A percentile compares a stretch with the other conserved stretches of the same genome.
Evolutionary conservation across 2,329 filamentous ascomycete genomes (phyloP).

Genomic region (Calonectria honghensis): DNA sequence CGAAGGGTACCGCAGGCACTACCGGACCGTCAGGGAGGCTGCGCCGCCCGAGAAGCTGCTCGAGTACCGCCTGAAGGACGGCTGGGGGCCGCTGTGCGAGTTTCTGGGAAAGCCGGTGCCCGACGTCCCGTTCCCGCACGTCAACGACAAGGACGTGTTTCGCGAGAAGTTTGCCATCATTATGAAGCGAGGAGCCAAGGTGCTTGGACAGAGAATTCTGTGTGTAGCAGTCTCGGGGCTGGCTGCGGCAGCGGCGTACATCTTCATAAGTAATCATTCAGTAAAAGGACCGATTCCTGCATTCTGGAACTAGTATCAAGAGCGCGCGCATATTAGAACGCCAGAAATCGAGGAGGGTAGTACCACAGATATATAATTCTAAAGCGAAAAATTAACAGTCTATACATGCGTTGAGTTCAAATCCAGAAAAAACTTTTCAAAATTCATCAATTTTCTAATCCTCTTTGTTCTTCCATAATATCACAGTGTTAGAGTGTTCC

Average conservation of each 20-base stretch:
- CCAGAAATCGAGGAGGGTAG: not conserved
- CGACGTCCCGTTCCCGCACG: constrained; percentile 25
- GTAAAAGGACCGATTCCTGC: not conserved
- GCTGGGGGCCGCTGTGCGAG: constrained; percentile 41
- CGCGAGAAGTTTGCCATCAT: constrained; percentile 39
- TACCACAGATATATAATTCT: not conserved
- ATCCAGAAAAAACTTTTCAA: not conserved
- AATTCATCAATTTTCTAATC: not conserved
- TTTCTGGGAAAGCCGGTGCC: constrained; percentile 41
- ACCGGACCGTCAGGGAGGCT: constrained; percentile 27
- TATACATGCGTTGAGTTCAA: not conserved
- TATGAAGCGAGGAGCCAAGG: constrained; percentile 30
- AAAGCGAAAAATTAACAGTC: not conserved
- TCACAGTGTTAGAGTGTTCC: not conserved
- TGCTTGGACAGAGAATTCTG: constrained; percentile 25
- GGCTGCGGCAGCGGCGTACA: constrained; percentile 14
- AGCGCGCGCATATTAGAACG: not conserved
- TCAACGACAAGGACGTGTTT: constrained; percentile 35
- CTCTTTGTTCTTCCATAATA: not conserved
- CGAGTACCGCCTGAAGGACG: constrained; percentile 38
- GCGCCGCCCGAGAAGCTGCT: constrained; percentile 35
- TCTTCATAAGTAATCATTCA: constrained; percentile 13
- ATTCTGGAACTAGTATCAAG: not conserved
- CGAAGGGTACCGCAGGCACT: constrained; percentile 34
- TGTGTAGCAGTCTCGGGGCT: constrained; percentile 30